phyloP scores from a whole-genome alignment of 805 yeast genomes.

The Wickerhamomyces kurtzmanii region DNA sequence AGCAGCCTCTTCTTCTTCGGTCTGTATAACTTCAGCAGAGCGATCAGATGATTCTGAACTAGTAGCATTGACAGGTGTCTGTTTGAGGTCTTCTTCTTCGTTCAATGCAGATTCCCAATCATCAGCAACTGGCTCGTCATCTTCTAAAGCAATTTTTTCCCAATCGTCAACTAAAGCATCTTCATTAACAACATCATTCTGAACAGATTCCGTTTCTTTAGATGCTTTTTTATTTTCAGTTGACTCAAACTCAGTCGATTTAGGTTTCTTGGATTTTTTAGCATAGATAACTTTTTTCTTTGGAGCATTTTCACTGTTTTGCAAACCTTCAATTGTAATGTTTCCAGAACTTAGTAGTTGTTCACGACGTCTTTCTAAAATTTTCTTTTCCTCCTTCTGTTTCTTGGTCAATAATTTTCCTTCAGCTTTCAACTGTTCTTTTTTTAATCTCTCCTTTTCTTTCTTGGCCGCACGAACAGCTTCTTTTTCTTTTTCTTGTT shows the following conservation, averaged over 20 bases:
- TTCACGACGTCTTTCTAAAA: conserved; percentile 82
- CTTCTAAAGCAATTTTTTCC: conserved; percentile 64
- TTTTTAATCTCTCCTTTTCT: conserved; percentile 80
- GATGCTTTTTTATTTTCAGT: conserved; percentile 15
- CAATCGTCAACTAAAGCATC: conserved; percentile 71
- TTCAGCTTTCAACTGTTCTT: conserved; percentile 89
- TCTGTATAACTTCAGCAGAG: conserved; percentile 7
- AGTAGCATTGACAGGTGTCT: too few species aligned
- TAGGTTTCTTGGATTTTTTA: conserved; percentile 51
- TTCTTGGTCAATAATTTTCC: conserved; percentile 91
- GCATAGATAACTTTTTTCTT: conserved; percentile 65
- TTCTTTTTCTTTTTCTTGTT: conserved; percentile 38
- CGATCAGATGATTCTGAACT: too few species aligned
- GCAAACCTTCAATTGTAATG: conserved; percentile 67
- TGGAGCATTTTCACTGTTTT: conserved; percentile 18
- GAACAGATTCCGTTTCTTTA: conserved; percentile 12
- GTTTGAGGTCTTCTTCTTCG: conserved; percentile 17
- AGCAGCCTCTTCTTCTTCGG: conserved; percentile 14
- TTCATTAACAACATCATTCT: conserved; percentile 19
- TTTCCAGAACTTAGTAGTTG: conserved; percentile 69
- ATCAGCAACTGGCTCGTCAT: conserved; percentile 42
- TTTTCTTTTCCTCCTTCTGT: conserved; percentile 86
- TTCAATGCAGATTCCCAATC: conserved; percentile 40
- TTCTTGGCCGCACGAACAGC: conserved; percentile 56
- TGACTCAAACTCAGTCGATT: conserved; percentile 14